Evolutionary conservation across 768 basidiomycete genomes (phyloP).

Genomic region (Leccinum longicurvipes): DNA sequence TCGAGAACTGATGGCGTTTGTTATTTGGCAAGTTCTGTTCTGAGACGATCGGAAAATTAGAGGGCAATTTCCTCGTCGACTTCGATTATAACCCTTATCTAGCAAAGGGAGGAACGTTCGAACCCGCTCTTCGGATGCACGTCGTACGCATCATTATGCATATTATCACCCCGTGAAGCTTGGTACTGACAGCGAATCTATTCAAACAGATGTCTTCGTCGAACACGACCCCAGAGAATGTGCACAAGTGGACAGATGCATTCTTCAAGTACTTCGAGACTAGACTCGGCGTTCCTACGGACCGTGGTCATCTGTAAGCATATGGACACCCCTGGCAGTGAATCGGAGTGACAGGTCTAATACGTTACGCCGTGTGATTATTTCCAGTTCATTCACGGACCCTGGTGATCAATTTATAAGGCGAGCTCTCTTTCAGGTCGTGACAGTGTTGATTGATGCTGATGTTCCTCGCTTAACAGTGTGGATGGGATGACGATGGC

Average conservation of each 20-base stretch:
- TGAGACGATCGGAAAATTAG: constrained; percentile 48
- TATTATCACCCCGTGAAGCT: background rate
- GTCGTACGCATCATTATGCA: background rate
- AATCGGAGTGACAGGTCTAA: background rate
- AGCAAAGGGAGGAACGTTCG: constrained; percentile 55
- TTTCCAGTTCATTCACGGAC: constrained; percentile 3
- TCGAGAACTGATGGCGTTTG: background rate
- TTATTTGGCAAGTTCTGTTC: constrained; percentile 35
- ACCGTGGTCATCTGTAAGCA: constrained; percentile 57
- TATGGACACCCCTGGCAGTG: background rate
- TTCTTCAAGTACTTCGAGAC: constrained; percentile 52
- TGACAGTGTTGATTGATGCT: background rate
- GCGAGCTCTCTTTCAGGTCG: background rate
- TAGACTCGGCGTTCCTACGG: constrained; percentile 43
- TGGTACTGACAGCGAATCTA: background rate
- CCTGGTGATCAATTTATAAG: constrained; percentile 4
- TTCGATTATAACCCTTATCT: constrained; percentile 54
- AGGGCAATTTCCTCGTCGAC: constrained; percentile 48
- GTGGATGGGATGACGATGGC: constrained; percentile 1
- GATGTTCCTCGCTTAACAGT: background rate
- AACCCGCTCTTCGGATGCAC: constrained; percentile 54
- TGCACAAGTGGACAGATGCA: constrained; percentile 50
- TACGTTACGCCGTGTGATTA: background rate
- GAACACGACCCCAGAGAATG: constrained; percentile 46
- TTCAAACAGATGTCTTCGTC: constrained; percentile 48